A percentile compares a stretch with the other conserved stretches of the same genome.
Conservation (phyloP, 441 rosid species). For the Arabidopsis hybrid region DNA sequence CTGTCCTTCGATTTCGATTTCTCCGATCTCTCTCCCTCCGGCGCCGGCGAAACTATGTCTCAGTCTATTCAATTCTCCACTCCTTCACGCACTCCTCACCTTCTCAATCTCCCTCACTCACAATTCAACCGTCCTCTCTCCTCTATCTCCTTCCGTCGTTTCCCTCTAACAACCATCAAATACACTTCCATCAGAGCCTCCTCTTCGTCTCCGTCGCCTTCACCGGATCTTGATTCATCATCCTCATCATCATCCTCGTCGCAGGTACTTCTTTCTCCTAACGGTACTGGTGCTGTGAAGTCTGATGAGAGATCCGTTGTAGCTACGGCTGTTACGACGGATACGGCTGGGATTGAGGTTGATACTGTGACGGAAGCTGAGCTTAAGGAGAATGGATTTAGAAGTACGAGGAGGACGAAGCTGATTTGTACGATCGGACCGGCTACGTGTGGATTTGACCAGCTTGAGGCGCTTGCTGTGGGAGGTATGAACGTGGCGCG, state of each 20-base stretch:
- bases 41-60: slow-evolving; percentile 53
- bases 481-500: slow-evolving; percentile 99
- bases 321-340: slow-evolving; percentile 42
- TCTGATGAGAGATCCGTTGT: slow-evolving; percentile 48
- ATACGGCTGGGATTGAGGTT: slow-evolving; percentile 71
- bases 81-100: slow-evolving; percentile 50
- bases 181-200: slow-evolving; percentile 54
- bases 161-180: slow-evolving; percentile 43
- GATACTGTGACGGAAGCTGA: slow-evolving; percentile 92
- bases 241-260: slow-evolving; percentile 44
- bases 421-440: slow-evolving; percentile 97
- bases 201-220: slow-evolving; percentile 45
- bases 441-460: slow-evolving; percentile 82
- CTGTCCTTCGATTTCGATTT: slow-evolving; percentile 5
- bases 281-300: slow-evolving; percentile 47
- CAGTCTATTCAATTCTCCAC: slow-evolving; percentile 73
- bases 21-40: slow-evolving; percentile 29
- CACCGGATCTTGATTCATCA: slow-evolving; percentile 49
- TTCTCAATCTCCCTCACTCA: slow-evolving; percentile 48
- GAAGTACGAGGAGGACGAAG: slow-evolving; percentile 97
- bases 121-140: slow-evolving; percentile 48
- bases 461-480: slow-evolving; percentile 87
- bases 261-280: slow-evolving; percentile 56
- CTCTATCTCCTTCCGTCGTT: slow-evolving; percentile 47
- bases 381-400: slow-evolving; percentile 97